Evolutionary conservation across 2,329 filamentous ascomycete genomes (phyloP), one percentile per base, ranked within the genome.

Genomic region (Thelonectria discophora): DNA sequence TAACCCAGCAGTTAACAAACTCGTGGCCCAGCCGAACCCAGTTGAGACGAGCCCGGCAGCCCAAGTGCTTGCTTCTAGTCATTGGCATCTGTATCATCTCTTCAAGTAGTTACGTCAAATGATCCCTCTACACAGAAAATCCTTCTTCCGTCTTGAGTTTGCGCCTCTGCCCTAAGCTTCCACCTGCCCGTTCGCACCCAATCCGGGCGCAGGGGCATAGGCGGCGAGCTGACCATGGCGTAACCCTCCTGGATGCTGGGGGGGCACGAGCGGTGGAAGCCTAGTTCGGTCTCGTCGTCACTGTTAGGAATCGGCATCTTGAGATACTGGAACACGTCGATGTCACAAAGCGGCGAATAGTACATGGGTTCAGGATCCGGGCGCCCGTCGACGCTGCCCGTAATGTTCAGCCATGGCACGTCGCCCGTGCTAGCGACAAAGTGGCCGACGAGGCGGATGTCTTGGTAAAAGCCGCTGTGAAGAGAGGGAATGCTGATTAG

Each of bases 371-470:
- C 21, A 11, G 20, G 21, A 18, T 37, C 47, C 4, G 47, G 37
- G 20, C 27, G 24, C 2, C 55, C 55, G 47, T 58, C 46, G 46
- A 51, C 37, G 47, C 9, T 37, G 37, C 37, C 55, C 5, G 55
- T 58, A 37, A 58, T 46, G 24, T 58, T 51, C n/a, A 58, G 55
- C 55, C 55, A 58, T n/a, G 55, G 55, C 8, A 58, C 39, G 24
- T 58, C 27, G 8, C 55, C 55, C n/a, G 47, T 58, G 17, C 13
- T 15, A 12, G 37, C 13, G 55, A 58, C 24, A 27, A 58, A 58
- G 6, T 39, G 13, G 37, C 55, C 47, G 43, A 51, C 51, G n/a
- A 58, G 21, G 37, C 47, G 55, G 20, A 58, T 43, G 17, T 40
- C 20, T 18, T 57, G 55, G 24, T 57, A 57, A 12, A 37, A 51